phyloP scores from a whole-genome alignment of 2,329 filamentous ascomycete species.

The Xylariaceae sp. region DNA sequence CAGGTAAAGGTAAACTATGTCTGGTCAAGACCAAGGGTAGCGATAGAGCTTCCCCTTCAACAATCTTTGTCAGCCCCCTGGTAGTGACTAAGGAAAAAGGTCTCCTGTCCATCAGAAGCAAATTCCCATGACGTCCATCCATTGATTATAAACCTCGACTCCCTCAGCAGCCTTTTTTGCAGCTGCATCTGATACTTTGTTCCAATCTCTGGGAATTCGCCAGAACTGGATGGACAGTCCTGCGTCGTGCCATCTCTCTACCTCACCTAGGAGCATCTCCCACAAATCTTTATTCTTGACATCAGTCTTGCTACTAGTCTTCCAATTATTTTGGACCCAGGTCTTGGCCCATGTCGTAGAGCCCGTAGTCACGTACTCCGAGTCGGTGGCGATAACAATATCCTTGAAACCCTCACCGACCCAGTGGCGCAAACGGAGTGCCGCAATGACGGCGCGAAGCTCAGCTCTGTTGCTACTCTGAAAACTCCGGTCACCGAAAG shows the following conservation, averaged over 20 bases:
- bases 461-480: slow-evolving; percentile 61
- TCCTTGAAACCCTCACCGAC: slow-evolving; percentile 45
- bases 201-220: slow-evolving; percentile 52
- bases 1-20: no score
- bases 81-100: no score
- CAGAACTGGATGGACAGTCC: slow-evolving; percentile 53
- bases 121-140: slow-evolving; percentile 1
- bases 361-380: slow-evolving; percentile 55
- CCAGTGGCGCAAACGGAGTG: slow-evolving; percentile 53
- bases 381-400: slow-evolving; percentile 61
- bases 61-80: no score
- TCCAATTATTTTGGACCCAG: slow-evolving; percentile 56
- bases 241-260: slow-evolving; percentile 38
- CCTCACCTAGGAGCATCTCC: slow-evolving; percentile 52
- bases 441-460: slow-evolving; percentile 59
- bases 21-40: no score
- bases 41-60: no score
- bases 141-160: not conserved
- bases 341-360: slow-evolving; percentile 48
- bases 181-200: slow-evolving; percentile 48
- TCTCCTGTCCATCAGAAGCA: not conserved
- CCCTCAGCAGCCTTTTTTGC: slow-evolving; percentile 31
- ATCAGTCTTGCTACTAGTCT: slow-evolving; percentile 35
- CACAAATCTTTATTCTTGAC: slow-evolving; percentile 61
- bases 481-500: slow-evolving; percentile 43